Evolutionary conservation across 768 basidiomycete genomes (phyloP), one percentile per base, ranked within the genome.

Genomic region (Hemileccinum rubropunctum): DNA sequence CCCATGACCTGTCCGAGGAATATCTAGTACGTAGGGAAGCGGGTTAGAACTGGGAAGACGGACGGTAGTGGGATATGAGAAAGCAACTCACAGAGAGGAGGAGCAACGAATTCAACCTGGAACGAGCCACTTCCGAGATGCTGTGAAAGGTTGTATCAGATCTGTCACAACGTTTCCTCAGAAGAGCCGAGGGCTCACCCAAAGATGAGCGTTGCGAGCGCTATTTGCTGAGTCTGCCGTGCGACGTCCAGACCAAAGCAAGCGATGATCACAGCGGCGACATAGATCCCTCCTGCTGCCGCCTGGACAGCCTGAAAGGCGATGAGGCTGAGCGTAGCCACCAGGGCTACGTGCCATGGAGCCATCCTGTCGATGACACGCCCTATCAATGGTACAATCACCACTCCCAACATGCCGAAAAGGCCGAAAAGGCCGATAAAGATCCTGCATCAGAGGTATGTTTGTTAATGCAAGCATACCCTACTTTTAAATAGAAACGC

Each of bases 1-100:
- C 89, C 89, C 67, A 85, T 82, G 7, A 90, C 83, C 70, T 91
- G 88, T 0, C 89, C 88, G 26, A 86, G 75, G 64, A 89, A 89
- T 32, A 84, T 57, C 66, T 23, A 23, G 23, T 73, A 40, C 26
- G 30, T 18, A 36, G 15, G 6, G 23, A 23, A 23, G 23, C 23
- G 17, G 28, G n/a, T n/a, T 7, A 18, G 23, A 23, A 23, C 23
- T 23, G 6, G 23, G 15, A 7, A 15, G n/a, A 36, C 15, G 44
- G 6, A 45, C 15, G 20, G 2, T 14, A 4, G 20, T 23, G 17
- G 48, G 3, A 36, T 30, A 7, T 8, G 28, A 48, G 17, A 9
- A 15, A 13, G 13, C 12, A 39, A 68, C 76, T 44, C 58, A 85
- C 84, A 0, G 80, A 79, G 39, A 91, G 74, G 37, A 91, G 76